These are phyloP conservation scores for Xylaria longipes DNA, from an alignment of 495 filamentous ascomycete genomes.

Conservation along the genomic window DNA sequence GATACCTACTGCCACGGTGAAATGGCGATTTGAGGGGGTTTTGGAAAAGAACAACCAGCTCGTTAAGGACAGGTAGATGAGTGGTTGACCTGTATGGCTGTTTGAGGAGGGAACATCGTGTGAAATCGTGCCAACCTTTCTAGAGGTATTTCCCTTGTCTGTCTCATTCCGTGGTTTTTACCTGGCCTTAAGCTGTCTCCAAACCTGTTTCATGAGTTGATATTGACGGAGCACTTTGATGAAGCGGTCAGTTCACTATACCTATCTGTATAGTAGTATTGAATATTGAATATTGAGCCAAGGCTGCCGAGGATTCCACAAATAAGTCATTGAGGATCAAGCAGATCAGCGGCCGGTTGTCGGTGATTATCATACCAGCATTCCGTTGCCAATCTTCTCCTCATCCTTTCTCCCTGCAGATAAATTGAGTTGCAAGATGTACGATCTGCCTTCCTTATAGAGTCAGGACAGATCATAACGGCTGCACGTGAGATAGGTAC, in stretches of 20 bases:
- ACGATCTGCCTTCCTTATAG: slow-evolving; percentile 22
- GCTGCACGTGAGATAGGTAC: background rate
- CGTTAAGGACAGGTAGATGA: background rate
- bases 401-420: background rate
- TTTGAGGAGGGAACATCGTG: background rate
- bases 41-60: background rate
- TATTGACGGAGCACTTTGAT: too few species aligned
- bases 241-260: background rate
- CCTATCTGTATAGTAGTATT: background rate
- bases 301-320: background rate
- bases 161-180: background rate
- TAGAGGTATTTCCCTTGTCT: background rate
- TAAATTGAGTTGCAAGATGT: slow-evolving; percentile 2
- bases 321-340: background rate
- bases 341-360: slow-evolving; percentile 1
- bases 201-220: background rate
- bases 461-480: slow-evolving; percentile 17
- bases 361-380: slow-evolving; percentile 1
- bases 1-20: background rate
- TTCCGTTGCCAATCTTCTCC: slow-evolving; percentile 21
- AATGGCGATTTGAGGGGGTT: background rate
- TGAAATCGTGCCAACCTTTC: background rate
- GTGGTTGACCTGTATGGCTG: background rate
- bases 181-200: background rate
- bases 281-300: slow-evolving; percentile 5